phyloP scores from a whole-genome alignment of 2,329 filamentous ascomycete species.

The Trichoderma sp. region DNA sequence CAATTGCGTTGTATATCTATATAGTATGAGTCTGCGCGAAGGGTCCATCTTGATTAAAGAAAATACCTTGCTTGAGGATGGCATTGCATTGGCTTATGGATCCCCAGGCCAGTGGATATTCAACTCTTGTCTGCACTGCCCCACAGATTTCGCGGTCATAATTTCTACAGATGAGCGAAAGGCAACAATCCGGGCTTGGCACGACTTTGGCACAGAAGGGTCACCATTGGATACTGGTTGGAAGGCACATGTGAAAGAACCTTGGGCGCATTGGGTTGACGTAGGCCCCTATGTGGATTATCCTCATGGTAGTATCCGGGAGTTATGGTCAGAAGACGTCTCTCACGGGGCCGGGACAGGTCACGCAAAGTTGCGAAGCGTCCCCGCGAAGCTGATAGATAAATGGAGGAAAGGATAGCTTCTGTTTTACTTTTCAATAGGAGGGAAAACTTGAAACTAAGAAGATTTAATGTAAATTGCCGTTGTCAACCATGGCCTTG shows the following conservation, averaged over 20 bases:
- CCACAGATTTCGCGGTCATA: conserved; percentile 8
- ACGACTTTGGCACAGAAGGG: not conserved
- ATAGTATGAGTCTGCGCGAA: not conserved
- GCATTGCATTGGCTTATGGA: conserved; percentile 2
- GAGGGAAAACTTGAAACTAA: not conserved
- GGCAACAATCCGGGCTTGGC: conserved; percentile 5
- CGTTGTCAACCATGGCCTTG: not conserved
- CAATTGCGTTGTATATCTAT: not conserved
- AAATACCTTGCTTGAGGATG: not conserved
- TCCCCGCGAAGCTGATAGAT: not conserved
- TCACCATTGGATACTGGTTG: not conserved
- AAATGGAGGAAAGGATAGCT: not conserved
- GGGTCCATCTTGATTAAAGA: not conserved
- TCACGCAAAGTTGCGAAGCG: not conserved
- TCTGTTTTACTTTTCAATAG: not conserved
- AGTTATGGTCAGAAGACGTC: not conserved
- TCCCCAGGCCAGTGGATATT: conserved; percentile 9
- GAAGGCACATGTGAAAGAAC: not conserved
- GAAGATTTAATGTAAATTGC: not conserved
- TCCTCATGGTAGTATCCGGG: not conserved
- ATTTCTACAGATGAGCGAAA: conserved; percentile 9
- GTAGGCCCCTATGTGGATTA: not conserved
- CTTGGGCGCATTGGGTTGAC: not conserved
- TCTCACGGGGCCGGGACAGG: not conserved
- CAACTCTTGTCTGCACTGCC: conserved; percentile 7